phyloP scores from a whole-genome alignment of 2,329 filamentous ascomycete genomes.

The Penicillium sp. region DNA sequence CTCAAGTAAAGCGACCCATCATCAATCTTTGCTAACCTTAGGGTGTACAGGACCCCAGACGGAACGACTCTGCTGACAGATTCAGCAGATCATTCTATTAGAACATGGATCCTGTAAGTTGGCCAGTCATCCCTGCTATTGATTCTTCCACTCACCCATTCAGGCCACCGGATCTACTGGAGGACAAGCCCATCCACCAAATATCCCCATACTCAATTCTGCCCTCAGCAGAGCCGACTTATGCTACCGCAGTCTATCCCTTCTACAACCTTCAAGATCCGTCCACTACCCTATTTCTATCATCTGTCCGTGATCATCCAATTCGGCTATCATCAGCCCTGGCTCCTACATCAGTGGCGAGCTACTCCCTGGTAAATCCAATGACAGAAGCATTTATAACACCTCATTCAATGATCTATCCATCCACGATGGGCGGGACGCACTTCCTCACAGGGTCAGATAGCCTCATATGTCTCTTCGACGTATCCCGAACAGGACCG shows the following conservation, averaged over 20 bases:
- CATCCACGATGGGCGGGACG: conserved; percentile 41
- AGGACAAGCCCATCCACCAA: conserved; percentile 34
- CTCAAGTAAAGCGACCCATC: background rate
- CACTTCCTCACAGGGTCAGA: conserved; percentile 58
- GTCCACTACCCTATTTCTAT: conserved; percentile 50
- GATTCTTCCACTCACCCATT: conserved; percentile 6
- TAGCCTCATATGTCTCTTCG: conserved; percentile 55
- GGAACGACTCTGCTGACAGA: conserved; percentile 57
- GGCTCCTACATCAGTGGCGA: conserved; percentile 46
- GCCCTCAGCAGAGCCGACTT: conserved; percentile 49
- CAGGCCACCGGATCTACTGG: conserved; percentile 50
- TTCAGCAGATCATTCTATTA: conserved; percentile 50
- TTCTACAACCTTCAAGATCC: conserved; percentile 52
- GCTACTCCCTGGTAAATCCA: conserved; percentile 55
- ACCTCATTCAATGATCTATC: conserved; percentile 56
- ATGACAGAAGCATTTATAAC: conserved; percentile 57
- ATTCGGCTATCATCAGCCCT: conserved; percentile 57
- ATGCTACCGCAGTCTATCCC: conserved; percentile 55
- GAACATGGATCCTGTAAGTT: conserved; percentile 53
- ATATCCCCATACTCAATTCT: conserved; percentile 49
- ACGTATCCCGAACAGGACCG: conserved; percentile 47
- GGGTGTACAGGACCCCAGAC: conserved; percentile 48
- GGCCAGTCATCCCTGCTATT: background rate
- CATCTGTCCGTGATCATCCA: conserved; percentile 54
- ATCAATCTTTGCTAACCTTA: conserved; percentile 1